Base-by-base conservation (phyloP, 805 yeast species). In the Candida palmyrensis region DNA sequence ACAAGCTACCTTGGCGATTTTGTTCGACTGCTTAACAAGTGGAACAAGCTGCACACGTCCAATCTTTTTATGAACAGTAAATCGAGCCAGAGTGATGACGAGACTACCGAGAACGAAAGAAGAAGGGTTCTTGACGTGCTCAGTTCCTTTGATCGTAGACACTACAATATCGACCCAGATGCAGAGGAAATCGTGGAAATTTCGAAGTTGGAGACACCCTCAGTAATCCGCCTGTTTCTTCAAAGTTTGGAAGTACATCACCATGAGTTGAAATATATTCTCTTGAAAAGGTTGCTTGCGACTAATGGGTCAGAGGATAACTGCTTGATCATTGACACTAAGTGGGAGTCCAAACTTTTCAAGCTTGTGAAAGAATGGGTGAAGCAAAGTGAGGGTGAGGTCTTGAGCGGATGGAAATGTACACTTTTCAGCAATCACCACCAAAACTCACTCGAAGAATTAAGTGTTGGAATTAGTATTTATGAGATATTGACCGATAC, bases 281-380 rank as follows among this genome's bases (percentile, higher is more conserved):
- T 66, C 15, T 33, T 66, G 6, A 27, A 38, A 11, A 39, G 51
- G 20, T 37, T 66, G 3, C 33, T 65, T 18, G 17, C 25, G 27
- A 18, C 5, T 6, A 19, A 6, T 6, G 17, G 23, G 3, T 22
- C 5, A 20, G n/a, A n/a, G n/a, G 36, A 36, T n/a, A 28, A 35
- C 4, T 61, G 71, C 30, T 47, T 59, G 0, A 39, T 75, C 1
- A 43, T 56, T 4, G 63, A 66, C 20, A 57, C 60, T 5, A 30
- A 42, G 7, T 69, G 79, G 75, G 57, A 62, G 9, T 39, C 46
- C 0, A 42, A 49, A 3, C 47, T 75, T 5, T 53, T 48, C 18
- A 48, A 54, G 5, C 53, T 52, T 3, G 48, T 73, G 1, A 46
- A 43, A 25, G 59, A 53, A 4, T 64, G 70, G 70, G 43, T 55